Conservation (phyloP, 2,329 filamentous ascomycete genomes). For the Lasiodiplodia gonubiensis region DNA sequence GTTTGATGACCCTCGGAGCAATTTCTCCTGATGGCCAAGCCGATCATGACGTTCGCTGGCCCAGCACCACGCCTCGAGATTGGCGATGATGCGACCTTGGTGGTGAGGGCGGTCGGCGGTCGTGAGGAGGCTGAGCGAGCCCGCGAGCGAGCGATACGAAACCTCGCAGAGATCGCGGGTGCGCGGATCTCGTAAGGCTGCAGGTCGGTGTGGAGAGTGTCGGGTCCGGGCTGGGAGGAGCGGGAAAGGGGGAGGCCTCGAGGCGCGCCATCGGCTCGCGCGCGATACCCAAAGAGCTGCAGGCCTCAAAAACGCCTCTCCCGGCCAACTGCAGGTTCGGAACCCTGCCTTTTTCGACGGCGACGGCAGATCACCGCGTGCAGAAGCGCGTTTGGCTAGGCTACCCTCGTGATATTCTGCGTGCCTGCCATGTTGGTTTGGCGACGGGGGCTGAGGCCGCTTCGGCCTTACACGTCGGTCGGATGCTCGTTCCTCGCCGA, state of each 20-base stretch:
- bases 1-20: constrained; percentile 2
- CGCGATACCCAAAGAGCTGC: constrained; percentile 6
- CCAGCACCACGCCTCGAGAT: neutral
- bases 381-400: neutral
- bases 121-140: neutral
- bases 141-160: neutral
- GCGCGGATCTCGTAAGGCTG: constrained; percentile 25
- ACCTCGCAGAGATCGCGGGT: neutral
- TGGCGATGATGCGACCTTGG: constrained; percentile 1
- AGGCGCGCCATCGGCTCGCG: constrained; percentile 6
- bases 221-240: constrained; percentile 7
- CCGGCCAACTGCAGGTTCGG: constrained; percentile 5
- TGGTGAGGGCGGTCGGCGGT: constrained; percentile 3
- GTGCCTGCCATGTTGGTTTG: constrained; percentile 6
- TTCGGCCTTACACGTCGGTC: neutral
- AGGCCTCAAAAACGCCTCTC: constrained; percentile 20
- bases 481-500: neutral
- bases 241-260: neutral
- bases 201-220: constrained; percentile 8
- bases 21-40: constrained; percentile 9
- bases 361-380: constrained; percentile 15
- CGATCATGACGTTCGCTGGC: constrained; percentile 10
- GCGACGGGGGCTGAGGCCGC: neutral
- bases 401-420: neutral
- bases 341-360: constrained; percentile 4